phyloP scores from a whole-genome alignment of 345 rosid species.

The Cardamine chenopodiifolia region DNA sequence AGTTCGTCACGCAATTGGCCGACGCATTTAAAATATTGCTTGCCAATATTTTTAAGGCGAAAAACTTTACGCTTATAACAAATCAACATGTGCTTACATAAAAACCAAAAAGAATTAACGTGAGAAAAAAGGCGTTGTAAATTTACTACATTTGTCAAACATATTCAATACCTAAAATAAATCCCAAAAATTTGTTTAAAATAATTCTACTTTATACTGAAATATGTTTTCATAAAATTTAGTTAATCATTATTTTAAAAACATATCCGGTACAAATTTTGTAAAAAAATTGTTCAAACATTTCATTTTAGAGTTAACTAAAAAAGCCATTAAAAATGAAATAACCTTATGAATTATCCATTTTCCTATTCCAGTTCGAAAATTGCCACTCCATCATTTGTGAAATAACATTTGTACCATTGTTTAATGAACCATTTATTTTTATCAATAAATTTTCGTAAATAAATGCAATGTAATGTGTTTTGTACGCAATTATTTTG shows the following conservation, averaged over 20 bases:
- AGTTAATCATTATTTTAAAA: neutral
- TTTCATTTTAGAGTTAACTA: too few species aligned
- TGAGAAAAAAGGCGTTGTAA: neutral
- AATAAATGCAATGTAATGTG: too few species aligned
- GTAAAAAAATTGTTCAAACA: too few species aligned
- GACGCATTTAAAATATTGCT: neutral
- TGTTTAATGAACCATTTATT: too few species aligned
- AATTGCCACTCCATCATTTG: too few species aligned
- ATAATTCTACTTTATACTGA: neutral
- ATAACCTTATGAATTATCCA: too few species aligned
- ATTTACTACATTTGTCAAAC: neutral
- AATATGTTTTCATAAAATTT: neutral
- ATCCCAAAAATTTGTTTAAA: neutral
- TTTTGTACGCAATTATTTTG: too few species aligned
- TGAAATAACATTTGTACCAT: too few species aligned
- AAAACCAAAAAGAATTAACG: neutral
- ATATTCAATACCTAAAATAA: neutral
- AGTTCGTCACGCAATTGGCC: slow-evolving; percentile 13
- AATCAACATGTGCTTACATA: neutral
- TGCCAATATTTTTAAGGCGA: neutral
- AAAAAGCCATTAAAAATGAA: too few species aligned
- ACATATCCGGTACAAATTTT: neutral
- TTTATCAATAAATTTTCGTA: too few species aligned
- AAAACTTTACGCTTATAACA: neutral
- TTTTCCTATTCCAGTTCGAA: too few species aligned